Evolutionary conservation across 108 stramenopile genomes (phyloP), one percentile per base, ranked within the genome.

Genomic region (Nitzschia sp.): DNA sequence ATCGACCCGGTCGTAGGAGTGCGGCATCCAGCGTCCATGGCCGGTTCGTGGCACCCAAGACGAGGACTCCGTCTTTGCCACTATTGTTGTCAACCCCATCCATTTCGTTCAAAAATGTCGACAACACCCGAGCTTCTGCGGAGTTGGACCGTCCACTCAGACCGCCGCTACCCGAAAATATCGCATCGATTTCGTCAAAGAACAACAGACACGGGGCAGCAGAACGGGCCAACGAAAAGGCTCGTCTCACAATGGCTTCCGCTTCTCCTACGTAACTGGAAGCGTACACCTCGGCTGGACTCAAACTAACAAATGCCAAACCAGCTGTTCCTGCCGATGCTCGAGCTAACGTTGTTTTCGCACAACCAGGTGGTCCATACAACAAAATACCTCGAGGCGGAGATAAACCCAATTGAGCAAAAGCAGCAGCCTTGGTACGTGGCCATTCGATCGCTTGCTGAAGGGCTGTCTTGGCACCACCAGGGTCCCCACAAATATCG

Each of bases 151-250:
- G 83, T 10, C 90, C 83, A 50, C 77, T 60, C 29, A 34, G 29
- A 37, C 74, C 51, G 51, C 72, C 62, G 22, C 69, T 43, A 63
- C 87, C 65, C 1, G 80, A 86, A 65, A 97, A 84, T 54, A 99
- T 93, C 14, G 96, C 87, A 80, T 99, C 98, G 51, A 99, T 88
- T 76, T 99, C 99, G 74, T 99, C 99, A 73, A 99, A 98, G 74
- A 99, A 98, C 48, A 99, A 75, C 50, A 98, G 81, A 74, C 97
- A 97, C 0, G 99, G 99, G 3, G 95, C 83, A 10, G 96, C 94
- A 10, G 93, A 83, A 56, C 96, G 83, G 8, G 99, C 97, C 67
- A 94, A 75, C 38, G 86, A 79, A 71, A 98, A 99, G 7, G 95
- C 90, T 12, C 91, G 79, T 21, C 98, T 89, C 8, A 98, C 85